These are phyloP conservation scores for Vitis cinerea DNA, from an alignment of 164 flowering plant species.

Conservation along the genomic window DNA sequence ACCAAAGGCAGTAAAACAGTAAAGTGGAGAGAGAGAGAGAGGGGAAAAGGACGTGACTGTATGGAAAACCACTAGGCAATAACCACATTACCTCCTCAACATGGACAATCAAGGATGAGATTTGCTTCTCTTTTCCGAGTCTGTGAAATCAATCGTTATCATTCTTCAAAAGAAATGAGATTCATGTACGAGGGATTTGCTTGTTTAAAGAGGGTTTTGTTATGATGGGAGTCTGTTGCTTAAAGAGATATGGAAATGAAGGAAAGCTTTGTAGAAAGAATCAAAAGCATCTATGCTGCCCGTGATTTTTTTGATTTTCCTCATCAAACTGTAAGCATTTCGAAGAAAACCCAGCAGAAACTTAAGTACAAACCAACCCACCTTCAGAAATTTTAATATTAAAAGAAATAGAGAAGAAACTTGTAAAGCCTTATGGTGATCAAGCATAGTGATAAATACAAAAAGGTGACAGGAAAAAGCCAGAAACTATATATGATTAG, in stretches of 20 bases:
- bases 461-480: too few relatives aligned
- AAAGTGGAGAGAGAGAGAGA: constrained; percentile 9
- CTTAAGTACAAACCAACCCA: background rate
- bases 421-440: too few relatives aligned
- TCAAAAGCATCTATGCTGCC: background rate
- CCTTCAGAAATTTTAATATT: background rate
- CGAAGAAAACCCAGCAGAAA: too few relatives aligned
- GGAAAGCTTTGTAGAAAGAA: background rate
- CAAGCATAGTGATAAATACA: too few relatives aligned
- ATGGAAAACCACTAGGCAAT: constrained; percentile 33
- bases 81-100: constrained; percentile 13
- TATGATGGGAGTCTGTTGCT: constrained; percentile 16
- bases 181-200: too few relatives aligned
- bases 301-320: constrained; percentile 2
- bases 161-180: background rate
- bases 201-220: background rate
- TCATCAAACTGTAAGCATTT: too few relatives aligned
- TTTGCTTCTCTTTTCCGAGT: too few relatives aligned
- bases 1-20: constrained; percentile 20
- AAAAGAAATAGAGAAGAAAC: too few relatives aligned
- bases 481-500: too few relatives aligned
- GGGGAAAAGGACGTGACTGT: constrained; percentile 48
- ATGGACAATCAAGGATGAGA: too few relatives aligned
- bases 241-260: constrained; percentile 13
- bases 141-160: constrained; percentile 21